Evolutionary conservation across 208 protist genomes (phyloP).

Genomic region (Balamuthia mandrillaris): DNA sequence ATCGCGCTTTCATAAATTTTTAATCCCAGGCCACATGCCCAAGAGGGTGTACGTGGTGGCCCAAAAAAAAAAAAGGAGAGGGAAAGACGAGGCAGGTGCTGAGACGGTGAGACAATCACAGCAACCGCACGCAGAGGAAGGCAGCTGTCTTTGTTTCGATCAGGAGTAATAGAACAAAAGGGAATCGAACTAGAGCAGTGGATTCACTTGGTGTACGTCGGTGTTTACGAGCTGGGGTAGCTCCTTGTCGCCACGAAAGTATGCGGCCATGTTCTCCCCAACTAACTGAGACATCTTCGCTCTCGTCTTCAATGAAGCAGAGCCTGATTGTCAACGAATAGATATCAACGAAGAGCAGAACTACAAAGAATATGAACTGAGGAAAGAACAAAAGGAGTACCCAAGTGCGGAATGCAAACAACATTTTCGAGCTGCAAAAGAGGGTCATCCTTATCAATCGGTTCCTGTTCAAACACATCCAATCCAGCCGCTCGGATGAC

Average conservation of each 20-base stretch:
- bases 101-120: too few species aligned
- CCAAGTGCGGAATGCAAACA: conserved; percentile 27
- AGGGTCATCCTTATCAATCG: not conserved
- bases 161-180: too few species aligned
- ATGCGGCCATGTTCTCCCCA: not conserved
- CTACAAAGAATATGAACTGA: not conserved
- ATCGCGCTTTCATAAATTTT: too few species aligned
- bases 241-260: not conserved
- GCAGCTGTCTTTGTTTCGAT: too few species aligned
- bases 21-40: too few species aligned
- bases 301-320: not conserved
- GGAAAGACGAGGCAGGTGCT: too few species aligned
- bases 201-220: not conserved
- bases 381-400: not conserved
- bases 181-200: too few species aligned
- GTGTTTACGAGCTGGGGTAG: not conserved
- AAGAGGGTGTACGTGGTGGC: too few species aligned
- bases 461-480: conserved; percentile 50
- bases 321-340: not conserved
- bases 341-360: not conserved
- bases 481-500: conserved; percentile 24
- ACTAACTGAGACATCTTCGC: not conserved
- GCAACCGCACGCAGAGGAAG: too few species aligned
- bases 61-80: too few species aligned
- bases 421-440: not conserved